Evolutionary conservation across 345 rosid genomes (phyloP).

Genomic region (Eucalyptus viminalis): DNA sequence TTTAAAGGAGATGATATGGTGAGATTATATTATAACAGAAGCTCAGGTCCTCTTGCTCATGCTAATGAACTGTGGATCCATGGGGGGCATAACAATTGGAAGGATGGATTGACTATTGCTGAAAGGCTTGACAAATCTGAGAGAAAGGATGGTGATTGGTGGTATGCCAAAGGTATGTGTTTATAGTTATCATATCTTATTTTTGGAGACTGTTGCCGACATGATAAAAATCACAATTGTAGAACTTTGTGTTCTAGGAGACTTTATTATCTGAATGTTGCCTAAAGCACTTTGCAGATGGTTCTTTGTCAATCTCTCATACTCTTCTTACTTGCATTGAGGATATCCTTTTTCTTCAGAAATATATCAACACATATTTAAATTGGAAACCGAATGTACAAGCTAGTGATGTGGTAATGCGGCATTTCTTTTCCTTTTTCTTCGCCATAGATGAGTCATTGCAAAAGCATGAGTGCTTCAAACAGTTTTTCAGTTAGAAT

Average conservation of each 20-base stretch:
- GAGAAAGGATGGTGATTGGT: constrained; percentile 62
- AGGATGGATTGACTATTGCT: constrained; percentile 49
- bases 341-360: background rate
- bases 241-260: background rate
- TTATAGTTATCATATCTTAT: background rate
- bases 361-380: background rate
- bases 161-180: constrained; percentile 67
- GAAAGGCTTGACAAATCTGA: constrained; percentile 40
- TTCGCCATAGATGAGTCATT: background rate
- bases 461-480: background rate
- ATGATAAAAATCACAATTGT: background rate
- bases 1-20: constrained; percentile 48
- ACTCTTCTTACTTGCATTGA: background rate
- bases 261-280: background rate
- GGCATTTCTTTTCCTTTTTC: background rate
- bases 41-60: constrained; percentile 59
- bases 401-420: background rate
- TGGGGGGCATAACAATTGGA: constrained; percentile 88
- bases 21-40: constrained; percentile 54
- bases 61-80: constrained; percentile 78
- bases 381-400: background rate
- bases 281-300: background rate
- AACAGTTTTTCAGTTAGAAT: background rate
- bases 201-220: background rate
- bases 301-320: background rate